A percentile compares a stretch with the other conserved stretches of the same genome.
phyloP scores from a whole-genome alignment of 345 rosid genomes.

The Streptanthus diversifolius region DNA sequence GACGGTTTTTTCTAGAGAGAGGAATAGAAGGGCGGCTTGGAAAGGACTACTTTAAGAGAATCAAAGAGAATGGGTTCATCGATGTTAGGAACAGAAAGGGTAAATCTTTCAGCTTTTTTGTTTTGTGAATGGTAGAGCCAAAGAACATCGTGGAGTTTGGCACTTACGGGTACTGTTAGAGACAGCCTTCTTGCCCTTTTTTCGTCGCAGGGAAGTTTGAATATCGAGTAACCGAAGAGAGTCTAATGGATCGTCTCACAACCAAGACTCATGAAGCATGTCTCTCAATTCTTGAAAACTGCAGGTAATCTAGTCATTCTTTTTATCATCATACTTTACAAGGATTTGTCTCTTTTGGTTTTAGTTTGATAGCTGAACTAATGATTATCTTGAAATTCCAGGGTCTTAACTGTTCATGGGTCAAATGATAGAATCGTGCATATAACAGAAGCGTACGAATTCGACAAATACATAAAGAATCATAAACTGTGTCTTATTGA shows the following conservation, averaged over 20 bases:
- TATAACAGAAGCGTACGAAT: slow-evolving; percentile 60
- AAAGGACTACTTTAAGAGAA: slow-evolving; percentile 52
- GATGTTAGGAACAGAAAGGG: slow-evolving; percentile 69
- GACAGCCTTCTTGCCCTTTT: neutral
- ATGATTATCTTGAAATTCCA: slow-evolving; percentile 17
- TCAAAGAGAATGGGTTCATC: slow-evolving; percentile 59
- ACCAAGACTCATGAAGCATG: slow-evolving; percentile 57
- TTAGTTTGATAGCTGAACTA: neutral
- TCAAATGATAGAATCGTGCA: slow-evolving; percentile 59
- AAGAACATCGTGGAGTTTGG: neutral
- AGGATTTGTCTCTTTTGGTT: neutral
- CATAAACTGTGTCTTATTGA: slow-evolving; percentile 57
- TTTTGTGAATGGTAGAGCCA: neutral
- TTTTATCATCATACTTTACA: neutral
- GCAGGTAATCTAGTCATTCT: slow-evolving; percentile 46
- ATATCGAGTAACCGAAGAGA: slow-evolving; percentile 69
- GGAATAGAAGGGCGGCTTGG: slow-evolving; percentile 82
- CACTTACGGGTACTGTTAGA: neutral
- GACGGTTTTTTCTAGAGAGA: slow-evolving; percentile 61
- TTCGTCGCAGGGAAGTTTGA: slow-evolving; percentile 53
- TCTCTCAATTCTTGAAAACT: slow-evolving; percentile 43
- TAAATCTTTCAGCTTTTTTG: slow-evolving; percentile 7
- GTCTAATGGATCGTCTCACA: slow-evolving; percentile 69
- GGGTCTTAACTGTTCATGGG: slow-evolving; percentile 87
- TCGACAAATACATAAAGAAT: slow-evolving; percentile 55